Evolutionary conservation across 2,329 filamentous ascomycete species (phyloP).

Genomic region (Arthrobotrys megalospora): DNA sequence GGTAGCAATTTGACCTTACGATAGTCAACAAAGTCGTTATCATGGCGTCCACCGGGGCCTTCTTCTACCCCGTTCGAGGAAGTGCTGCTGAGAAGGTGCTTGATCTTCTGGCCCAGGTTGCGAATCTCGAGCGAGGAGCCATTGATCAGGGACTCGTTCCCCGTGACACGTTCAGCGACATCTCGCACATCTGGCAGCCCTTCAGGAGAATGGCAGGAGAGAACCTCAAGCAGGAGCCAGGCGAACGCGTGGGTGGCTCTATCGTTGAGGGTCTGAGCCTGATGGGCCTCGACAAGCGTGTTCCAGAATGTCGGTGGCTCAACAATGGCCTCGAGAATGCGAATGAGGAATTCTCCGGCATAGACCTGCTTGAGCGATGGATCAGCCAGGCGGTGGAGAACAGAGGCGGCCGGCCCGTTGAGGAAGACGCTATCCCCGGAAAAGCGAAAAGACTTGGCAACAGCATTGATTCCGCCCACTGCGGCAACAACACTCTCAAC

Average conservation of each 20-base stretch:
- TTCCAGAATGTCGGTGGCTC: constrained; percentile 74
- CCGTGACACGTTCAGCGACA: constrained; percentile 63
- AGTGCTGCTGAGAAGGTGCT: constrained; percentile 66
- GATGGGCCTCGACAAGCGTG: constrained; percentile 65
- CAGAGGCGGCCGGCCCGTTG: constrained; percentile 66
- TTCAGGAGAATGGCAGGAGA: constrained; percentile 66
- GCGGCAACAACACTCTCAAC: constrained; percentile 68
- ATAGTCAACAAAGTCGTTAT: constrained; percentile 79
- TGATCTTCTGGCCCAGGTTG: constrained; percentile 68
- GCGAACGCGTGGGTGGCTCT: constrained; percentile 67
- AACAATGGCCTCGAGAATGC: constrained; percentile 70
- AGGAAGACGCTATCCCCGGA: constrained; percentile 69
- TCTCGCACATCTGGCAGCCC: constrained; percentile 64
- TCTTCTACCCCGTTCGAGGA: constrained; percentile 59
- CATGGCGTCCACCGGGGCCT: constrained; percentile 77
- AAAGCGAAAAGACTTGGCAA: constrained; percentile 69
- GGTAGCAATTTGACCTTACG: constrained; percentile 76
- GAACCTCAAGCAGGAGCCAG: constrained; percentile 71
- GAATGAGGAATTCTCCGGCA: constrained; percentile 71
- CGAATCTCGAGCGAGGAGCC: constrained; percentile 65
- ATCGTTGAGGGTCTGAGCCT: constrained; percentile 65
- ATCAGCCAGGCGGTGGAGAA: constrained; percentile 68
- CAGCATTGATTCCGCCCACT: constrained; percentile 65
- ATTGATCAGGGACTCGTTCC: constrained; percentile 64
- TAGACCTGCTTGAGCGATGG: constrained; percentile 70